Percentiles rank a stretch among this genome's conserved stretches.
These are phyloP conservation scores for Rauvolfia tetraphylla DNA, from an alignment of 257 asterid genomes.

Conservation along the genomic window DNA sequence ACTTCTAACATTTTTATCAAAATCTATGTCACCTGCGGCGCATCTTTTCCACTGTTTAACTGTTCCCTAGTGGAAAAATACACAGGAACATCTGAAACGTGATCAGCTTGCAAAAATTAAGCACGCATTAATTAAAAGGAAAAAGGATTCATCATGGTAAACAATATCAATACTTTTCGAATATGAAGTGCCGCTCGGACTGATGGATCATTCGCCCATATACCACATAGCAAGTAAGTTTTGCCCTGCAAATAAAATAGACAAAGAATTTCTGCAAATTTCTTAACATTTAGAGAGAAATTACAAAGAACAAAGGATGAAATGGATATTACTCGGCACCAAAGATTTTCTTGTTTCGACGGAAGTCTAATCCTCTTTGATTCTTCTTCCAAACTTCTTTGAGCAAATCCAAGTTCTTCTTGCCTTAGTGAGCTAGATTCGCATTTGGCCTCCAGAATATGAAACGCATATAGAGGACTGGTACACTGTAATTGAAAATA, in stretches of 20 bases:
- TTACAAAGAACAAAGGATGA: not conserved
- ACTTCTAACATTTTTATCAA: not conserved
- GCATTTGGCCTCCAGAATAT: not conserved
- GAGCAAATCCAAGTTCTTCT: not conserved
- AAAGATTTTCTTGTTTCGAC: not conserved
- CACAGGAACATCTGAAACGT: not conserved
- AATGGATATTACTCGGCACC: not conserved
- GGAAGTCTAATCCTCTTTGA: constrained; percentile 2
- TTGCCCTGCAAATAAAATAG: not conserved
- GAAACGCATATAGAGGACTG: not conserved
- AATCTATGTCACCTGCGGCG: not conserved
- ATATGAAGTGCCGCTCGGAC: constrained; percentile 23
- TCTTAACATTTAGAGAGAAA: too few relatives aligned
- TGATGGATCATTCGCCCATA: constrained; percentile 3
- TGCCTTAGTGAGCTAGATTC: not conserved
- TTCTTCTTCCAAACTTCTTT: not conserved
- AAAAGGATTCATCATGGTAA: not conserved
- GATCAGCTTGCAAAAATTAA: not conserved
- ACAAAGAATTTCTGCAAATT: not conserved
- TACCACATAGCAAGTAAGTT: too few relatives aligned
- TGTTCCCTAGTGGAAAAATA: constrained; percentile 13
- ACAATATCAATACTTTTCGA: constrained; percentile 7
- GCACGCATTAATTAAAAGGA: too few relatives aligned
- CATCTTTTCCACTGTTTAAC: constrained; percentile 13
- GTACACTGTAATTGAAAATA: not conserved